These are phyloP conservation scores for Salvia miltiorrhiza DNA, from an alignment of 257 asterid species.

Conservation along the genomic window DNA sequence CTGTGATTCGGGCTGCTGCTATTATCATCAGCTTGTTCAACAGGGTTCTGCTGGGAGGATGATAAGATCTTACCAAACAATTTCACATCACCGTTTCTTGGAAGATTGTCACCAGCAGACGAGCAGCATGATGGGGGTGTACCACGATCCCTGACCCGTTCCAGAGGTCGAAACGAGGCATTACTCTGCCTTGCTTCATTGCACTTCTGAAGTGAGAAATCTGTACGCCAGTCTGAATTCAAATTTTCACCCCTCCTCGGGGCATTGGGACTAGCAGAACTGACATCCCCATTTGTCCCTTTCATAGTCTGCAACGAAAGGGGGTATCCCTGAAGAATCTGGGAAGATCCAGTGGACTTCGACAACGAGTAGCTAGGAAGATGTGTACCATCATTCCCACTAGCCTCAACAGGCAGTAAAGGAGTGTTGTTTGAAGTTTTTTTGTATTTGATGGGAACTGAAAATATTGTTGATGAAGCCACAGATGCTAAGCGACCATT, in stretches of 20 bases:
- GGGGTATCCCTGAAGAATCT: conserved; percentile 48
- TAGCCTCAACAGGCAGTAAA: conserved; percentile 24
- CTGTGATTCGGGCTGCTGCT: conserved; percentile 9
- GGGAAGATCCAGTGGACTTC: conserved; percentile 40
- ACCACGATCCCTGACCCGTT: conserved; percentile 22
- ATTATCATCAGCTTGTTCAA: conserved; percentile 4
- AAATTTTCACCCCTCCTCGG: conserved; percentile 26
- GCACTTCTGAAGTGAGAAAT: conserved; percentile 44
- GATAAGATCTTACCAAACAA: conserved; percentile 83
- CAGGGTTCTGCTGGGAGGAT: conserved; percentile 43
- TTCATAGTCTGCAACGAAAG: conserved; percentile 35
- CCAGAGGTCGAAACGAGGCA: conserved; percentile 27
- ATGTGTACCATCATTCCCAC: conserved; percentile 21
- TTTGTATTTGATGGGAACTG: conserved; percentile 38
- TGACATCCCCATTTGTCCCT: conserved; percentile 34
- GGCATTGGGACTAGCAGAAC: conserved; percentile 28
- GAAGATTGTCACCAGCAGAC: conserved; percentile 50
- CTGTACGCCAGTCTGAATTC: conserved; percentile 29
- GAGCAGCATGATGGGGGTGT: conserved; percentile 34
- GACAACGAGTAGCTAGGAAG: conserved; percentile 29
- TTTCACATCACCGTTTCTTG: conserved; percentile 69
- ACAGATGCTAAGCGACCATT: conserved; percentile 26
- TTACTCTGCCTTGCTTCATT: conserved; percentile 33
- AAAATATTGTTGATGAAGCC: conserved; percentile 28
- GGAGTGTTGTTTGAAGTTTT: conserved; percentile 21